phyloP scores from a whole-genome alignment of 306 rosid species.

The Quercus alba region DNA sequence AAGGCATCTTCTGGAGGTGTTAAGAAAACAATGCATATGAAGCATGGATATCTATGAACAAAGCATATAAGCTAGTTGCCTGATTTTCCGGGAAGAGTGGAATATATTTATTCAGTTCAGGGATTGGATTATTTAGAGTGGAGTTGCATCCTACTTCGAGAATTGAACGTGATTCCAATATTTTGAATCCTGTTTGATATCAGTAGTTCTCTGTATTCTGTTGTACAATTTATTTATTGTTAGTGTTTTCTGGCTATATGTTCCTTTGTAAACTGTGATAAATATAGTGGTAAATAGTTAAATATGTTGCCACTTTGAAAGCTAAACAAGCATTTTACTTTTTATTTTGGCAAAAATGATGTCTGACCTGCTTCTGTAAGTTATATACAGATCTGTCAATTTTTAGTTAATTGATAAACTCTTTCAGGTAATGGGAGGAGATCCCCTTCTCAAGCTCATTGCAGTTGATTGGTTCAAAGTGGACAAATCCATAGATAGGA shows the following conservation, averaged over 20 bases:
- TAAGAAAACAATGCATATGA: neutral
- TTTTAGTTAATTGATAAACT: neutral
- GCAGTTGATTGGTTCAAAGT: slow-evolving; percentile 90
- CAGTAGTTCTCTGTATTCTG: neutral
- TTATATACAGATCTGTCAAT: neutral
- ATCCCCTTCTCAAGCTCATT: slow-evolving; percentile 83
- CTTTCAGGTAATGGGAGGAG: slow-evolving; percentile 79
- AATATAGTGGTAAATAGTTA: neutral
- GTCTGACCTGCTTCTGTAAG: neutral
- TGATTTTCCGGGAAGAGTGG: neutral
- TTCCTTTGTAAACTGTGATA: neutral
- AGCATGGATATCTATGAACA: neutral
- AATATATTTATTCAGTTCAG: neutral
- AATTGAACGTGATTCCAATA: neutral
- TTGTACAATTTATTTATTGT: neutral
- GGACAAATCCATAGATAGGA: slow-evolving; percentile 44
- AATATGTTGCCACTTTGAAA: neutral
- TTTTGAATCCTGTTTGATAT: neutral
- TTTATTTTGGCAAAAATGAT: neutral
- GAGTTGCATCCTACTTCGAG: neutral
- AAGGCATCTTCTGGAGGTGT: neutral
- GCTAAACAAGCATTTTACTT: neutral
- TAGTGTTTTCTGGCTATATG: neutral
- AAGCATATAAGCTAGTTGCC: neutral
- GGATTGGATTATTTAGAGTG: neutral